phyloP scores from a whole-genome alignment of 148 eudicot species.

The Fagopyrum tataricum region DNA sequence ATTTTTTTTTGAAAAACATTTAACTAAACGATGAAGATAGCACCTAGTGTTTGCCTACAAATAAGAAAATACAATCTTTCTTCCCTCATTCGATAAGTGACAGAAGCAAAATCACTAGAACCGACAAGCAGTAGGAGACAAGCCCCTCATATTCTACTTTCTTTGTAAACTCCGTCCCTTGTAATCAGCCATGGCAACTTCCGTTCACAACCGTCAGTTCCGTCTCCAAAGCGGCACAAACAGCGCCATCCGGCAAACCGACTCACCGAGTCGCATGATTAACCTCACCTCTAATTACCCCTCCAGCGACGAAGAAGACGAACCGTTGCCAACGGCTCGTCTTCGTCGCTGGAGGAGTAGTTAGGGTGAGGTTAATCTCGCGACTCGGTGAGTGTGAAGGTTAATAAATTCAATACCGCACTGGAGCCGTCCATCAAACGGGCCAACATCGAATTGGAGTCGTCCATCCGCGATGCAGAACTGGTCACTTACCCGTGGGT shows the following conservation, averaged over 20 bases:
- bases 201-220: slow-evolving; percentile 60
- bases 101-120: not conserved
- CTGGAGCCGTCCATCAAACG: no score
- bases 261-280: slow-evolving; percentile 39
- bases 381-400: no score
- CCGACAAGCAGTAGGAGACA: not conserved
- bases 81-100: no score
- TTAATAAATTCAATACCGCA: no score
- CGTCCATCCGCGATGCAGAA: slow-evolving; percentile 56
- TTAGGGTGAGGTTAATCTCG: no score
- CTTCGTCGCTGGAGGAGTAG: no score
- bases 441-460: slow-evolving; percentile 49
- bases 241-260: slow-evolving; percentile 24
- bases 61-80: no score
- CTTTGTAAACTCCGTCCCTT: not conserved
- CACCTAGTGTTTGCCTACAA: no score
- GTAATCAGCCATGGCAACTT: slow-evolving; percentile 46
- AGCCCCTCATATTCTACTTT: not conserved
- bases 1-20: no score
- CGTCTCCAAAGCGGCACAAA: slow-evolving; percentile 32
- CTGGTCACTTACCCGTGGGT: no score
- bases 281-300: slow-evolving; percentile 16
- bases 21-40: no score
- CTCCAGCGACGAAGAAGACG: slow-evolving; percentile 34
- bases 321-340: slow-evolving; percentile 14